phyloP scores from a whole-genome alignment of 495 filamentous ascomycete genomes.

The Tuber magnatum region DNA sequence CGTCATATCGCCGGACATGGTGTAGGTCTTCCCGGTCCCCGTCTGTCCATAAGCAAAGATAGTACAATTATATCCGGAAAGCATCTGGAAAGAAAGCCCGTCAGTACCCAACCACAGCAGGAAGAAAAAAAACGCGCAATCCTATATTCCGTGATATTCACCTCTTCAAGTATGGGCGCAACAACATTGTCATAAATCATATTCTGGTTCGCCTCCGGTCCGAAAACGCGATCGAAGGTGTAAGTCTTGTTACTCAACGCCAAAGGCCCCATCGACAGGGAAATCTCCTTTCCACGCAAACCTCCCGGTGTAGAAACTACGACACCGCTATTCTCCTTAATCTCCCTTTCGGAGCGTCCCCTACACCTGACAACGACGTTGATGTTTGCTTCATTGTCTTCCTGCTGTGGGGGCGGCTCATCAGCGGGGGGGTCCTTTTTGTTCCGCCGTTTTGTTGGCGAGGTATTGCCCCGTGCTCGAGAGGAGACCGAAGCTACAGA shows the following conservation, averaged over 20 bases:
- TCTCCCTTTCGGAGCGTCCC: slow-evolving; percentile 84
- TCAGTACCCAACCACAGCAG: not conserved
- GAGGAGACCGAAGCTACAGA: slow-evolving; percentile 45
- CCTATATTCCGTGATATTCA: slow-evolving; percentile 43
- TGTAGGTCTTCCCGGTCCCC: slow-evolving; percentile 97
- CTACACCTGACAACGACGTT: slow-evolving; percentile 93
- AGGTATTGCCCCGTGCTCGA: slow-evolving; percentile 36
- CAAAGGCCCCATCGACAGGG: slow-evolving; percentile 78
- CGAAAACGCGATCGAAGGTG: slow-evolving; percentile 94
- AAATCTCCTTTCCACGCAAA: slow-evolving; percentile 70
- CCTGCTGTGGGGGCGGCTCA: slow-evolving; percentile 43
- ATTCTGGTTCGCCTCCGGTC: slow-evolving; percentile 83
- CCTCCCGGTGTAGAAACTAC: slow-evolving; percentile 75
- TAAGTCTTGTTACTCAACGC: slow-evolving; percentile 94
- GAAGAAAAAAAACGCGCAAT: not conserved
- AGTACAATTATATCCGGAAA: slow-evolving; percentile 94
- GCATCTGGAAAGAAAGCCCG: slow-evolving; percentile 55
- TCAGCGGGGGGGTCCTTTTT: slow-evolving; percentile 22
- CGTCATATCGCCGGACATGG: slow-evolving; percentile 96
- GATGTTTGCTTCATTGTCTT: slow-evolving; percentile 83
- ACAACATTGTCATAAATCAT: slow-evolving; percentile 95
- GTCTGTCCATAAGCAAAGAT: slow-evolving; percentile 99
- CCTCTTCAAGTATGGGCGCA: slow-evolving; percentile 82
- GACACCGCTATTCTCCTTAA: slow-evolving; percentile 85
- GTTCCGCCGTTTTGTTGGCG: slow-evolving; percentile 26